A percentile compares a stretch with the other conserved stretches of the same genome.
Conservation (phyloP, 2,329 filamentous ascomycete genomes). For the Polychaeton citri region DNA sequence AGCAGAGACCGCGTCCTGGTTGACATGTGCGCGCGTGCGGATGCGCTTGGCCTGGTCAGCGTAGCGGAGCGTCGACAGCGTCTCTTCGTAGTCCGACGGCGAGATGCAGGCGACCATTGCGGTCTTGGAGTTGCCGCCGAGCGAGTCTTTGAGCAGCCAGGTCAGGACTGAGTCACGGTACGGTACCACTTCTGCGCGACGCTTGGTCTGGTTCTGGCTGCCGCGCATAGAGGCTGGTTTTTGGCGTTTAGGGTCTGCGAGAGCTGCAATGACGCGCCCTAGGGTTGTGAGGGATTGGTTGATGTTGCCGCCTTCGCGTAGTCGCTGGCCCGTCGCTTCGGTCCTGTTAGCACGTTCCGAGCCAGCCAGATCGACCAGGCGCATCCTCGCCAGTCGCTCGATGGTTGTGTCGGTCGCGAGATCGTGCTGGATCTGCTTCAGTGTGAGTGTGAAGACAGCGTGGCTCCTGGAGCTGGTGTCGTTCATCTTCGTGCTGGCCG, state of each 20-base stretch:
- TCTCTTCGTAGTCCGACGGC: constrained; percentile 93
- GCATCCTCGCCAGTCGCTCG: constrained; percentile 83
- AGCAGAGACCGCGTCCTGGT: constrained; percentile 85
- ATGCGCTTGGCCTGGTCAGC: constrained; percentile 97
- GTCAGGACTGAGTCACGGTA: constrained; percentile 79
- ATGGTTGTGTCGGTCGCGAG: constrained; percentile 96
- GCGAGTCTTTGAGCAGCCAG: constrained; percentile 86
- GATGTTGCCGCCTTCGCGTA: constrained; percentile 94
- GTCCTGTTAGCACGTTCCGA: constrained; percentile 92
- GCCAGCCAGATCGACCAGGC: constrained; percentile 86
- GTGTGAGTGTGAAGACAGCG: constrained; percentile 92
- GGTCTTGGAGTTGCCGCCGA: constrained; percentile 95
- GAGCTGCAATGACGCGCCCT: constrained; percentile 85
- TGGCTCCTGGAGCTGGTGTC: constrained; percentile 94
- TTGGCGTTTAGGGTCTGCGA: constrained; percentile 53
- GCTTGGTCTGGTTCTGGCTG: constrained; percentile 34
- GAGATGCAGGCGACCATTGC: constrained; percentile 98
- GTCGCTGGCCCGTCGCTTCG: constrained; percentile 78
- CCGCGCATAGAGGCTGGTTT: constrained; percentile 23
- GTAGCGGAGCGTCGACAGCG: constrained; percentile 86
- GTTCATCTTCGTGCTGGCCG: constrained; percentile 97
- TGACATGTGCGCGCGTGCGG: constrained; percentile 84
- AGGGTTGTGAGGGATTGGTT: constrained; percentile 97
- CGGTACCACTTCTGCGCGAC: constrained; percentile 50
- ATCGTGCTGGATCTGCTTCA: constrained; percentile 97